Conservation (phyloP, 1,284 basidiomycete species). For the Trichosporon sp. region DNA sequence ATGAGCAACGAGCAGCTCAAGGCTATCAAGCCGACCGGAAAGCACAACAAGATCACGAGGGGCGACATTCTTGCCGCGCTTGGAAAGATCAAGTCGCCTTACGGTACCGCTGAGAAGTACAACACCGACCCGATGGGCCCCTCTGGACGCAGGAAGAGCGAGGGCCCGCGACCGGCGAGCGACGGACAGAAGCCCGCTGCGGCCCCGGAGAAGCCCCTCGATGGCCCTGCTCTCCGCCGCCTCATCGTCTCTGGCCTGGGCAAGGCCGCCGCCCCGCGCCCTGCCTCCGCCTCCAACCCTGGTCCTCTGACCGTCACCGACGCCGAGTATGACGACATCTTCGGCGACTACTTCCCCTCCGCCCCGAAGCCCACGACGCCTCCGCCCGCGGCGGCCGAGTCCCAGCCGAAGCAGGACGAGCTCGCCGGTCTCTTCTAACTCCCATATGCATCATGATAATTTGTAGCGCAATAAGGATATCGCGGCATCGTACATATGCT, state of each 20-base stretch:
- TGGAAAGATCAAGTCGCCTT: conserved; percentile 62
- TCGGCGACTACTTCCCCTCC: conserved; percentile 43
- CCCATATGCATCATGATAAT: conserved; percentile 8
- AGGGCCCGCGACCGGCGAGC: conserved; percentile 8
- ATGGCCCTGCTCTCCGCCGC: conserved; percentile 64
- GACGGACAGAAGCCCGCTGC: conserved; percentile 4
- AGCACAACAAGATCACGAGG: conserved; percentile 84
- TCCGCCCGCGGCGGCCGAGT: conserved; percentile 20
- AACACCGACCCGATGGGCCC: conserved; percentile 49
- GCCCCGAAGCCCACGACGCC: conserved; percentile 36
- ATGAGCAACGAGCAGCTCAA: conserved; percentile 31
- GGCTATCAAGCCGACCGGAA: conserved; percentile 62
- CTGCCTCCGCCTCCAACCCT: conserved; percentile 29
- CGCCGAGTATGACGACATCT: conserved; percentile 44
- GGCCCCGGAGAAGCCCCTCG: conserved; percentile 55
- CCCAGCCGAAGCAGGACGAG: conserved; percentile 37
- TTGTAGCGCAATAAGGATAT: not conserved
- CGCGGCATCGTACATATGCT: not conserved
- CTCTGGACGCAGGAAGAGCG: conserved; percentile 25
- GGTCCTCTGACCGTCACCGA: conserved; percentile 28
- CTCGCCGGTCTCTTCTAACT: conserved; percentile 40
- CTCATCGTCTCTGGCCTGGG: conserved; percentile 67
- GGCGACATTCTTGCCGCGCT: conserved; percentile 78
- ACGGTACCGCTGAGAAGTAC: conserved; percentile 69
- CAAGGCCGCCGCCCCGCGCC: conserved; percentile 53